These are phyloP conservation scores for Asterella californica DNA, from an alignment of 225 moss, liverwort and hornwort species.

Conservation along the genomic window DNA sequence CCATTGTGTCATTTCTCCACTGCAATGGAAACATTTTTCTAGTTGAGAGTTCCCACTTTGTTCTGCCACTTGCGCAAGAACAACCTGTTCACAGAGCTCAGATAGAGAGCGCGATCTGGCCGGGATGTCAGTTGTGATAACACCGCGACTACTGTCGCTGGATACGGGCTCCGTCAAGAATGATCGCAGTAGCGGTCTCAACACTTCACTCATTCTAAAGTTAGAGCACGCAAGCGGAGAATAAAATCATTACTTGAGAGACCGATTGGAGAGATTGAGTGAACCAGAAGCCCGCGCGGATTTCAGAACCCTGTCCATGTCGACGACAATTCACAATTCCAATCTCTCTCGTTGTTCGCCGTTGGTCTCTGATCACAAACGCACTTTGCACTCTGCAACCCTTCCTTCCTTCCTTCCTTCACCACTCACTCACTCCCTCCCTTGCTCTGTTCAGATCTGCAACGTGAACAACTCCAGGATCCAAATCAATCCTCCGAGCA, in stretches of 20 bases:
- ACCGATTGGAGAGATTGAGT: conserved; percentile 76
- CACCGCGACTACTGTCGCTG: background rate
- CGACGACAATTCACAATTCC: background rate
- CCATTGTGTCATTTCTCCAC: too few species aligned
- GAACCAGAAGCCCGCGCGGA: conserved; percentile 82
- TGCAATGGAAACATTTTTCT: too few species aligned
- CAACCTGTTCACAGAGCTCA: too few species aligned
- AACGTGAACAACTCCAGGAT: background rate
- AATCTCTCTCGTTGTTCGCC: background rate
- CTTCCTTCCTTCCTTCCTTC: background rate
- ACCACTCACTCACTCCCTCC: background rate
- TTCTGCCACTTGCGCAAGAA: too few species aligned
- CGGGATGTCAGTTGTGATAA: background rate
- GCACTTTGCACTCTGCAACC: background rate
- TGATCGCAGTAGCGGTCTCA: too few species aligned
- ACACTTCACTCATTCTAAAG: too few species aligned
- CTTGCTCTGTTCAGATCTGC: background rate
- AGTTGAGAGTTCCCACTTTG: too few species aligned
- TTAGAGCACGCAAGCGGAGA: background rate
- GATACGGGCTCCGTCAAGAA: too few species aligned
- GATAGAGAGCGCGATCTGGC: background rate
- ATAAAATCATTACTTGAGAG: conserved; percentile 43
- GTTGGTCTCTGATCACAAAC: background rate
- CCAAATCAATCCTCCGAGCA: background rate
- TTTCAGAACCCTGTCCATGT: conserved; percentile 70